Evolutionary conservation across 768 basidiomycete genomes (phyloP), one percentile per base, ranked within the genome.

Genomic region (Cantharellus anzutake): DNA sequence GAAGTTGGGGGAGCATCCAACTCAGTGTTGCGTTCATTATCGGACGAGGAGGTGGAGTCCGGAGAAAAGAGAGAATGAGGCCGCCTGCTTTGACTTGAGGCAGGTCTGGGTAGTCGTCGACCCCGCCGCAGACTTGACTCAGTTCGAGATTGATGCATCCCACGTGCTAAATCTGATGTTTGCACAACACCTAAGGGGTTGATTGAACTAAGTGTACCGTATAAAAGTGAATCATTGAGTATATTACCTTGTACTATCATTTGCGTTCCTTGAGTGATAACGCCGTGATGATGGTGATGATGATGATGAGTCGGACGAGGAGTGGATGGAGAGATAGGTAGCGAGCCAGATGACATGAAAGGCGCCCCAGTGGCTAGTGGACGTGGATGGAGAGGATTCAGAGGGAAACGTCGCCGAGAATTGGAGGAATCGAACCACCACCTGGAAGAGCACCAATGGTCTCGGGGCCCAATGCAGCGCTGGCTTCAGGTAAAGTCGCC

Each of bases 221-320:
- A 37, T 16, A n/a, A 39, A 39, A 52, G 42, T 7, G 48, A 55
- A 4, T 44, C 61, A 40, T 53, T 39, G 35, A 56, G 52, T 40
- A 61, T 58, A 5, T 57, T 44, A 14, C 62, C 62, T 62, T 63
- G 62, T 52, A 63, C 57, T 37, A 63, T 63, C 62, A 63, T 63
- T 29, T 60, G 51, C 1, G 62, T 63, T 5, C 62, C 62, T 3
- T 51, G 50, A 11, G 62, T 62, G 51, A 63, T 63, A 41, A 11
- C 7, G 56, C 11, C 11, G 44, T 48, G 44, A 29, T 11, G 44
- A 48, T 29, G 44, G 11, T 11, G 44, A 29, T 11, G 11, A 29
- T 11, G 44, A 48, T 11, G 44, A 11, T 48, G 44, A 29, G 11
- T 11, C 29, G 11, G 44, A 48, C 11, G 44, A 11, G 11, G 44